Percentiles rank a stretch among this genome's conserved stretches.
Evolutionary conservation across 1,139 yeast genomes (phyloP).

Genomic region (Suhomyces taliae): DNA sequence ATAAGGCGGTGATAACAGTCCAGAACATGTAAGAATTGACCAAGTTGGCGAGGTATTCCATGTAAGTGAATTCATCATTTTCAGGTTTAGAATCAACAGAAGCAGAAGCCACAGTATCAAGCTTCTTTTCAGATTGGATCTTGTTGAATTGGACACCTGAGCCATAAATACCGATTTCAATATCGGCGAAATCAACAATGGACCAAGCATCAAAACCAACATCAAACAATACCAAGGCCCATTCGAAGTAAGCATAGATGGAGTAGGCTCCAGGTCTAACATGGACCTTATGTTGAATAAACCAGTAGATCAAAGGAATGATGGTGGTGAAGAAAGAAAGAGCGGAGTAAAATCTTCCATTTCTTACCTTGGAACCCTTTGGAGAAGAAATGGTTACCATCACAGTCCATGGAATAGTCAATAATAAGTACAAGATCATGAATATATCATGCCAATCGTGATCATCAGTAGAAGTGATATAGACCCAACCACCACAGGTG

Average conservation of each 20-base stretch:
- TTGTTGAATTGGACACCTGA: constrained; percentile 18
- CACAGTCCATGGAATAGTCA: constrained; percentile 90
- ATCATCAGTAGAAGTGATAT: constrained; percentile 93
- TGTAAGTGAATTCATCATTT: constrained; percentile 31
- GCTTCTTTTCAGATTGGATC: not conserved
- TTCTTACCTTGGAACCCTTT: constrained; percentile 46
- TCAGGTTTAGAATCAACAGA: constrained; percentile 1
- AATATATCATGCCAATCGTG: constrained; percentile 95
- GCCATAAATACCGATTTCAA: constrained; percentile 43
- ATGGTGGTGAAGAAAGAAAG: constrained; percentile 65
- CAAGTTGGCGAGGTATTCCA: constrained; percentile 47
- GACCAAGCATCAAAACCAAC: constrained; percentile 84
- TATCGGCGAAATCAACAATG: constrained; percentile 60
- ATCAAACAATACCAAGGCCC: constrained; percentile 84
- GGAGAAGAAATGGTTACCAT: constrained; percentile 58
- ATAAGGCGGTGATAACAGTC: constrained; percentile 78
- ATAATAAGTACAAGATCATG: constrained; percentile 84
- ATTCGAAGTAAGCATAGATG: constrained; percentile 88
- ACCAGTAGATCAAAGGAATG: constrained; percentile 83
- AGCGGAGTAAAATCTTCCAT: constrained; percentile 56
- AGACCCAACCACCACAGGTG: constrained; percentile 98
- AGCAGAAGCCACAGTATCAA: not conserved
- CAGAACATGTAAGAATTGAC: constrained; percentile 74
- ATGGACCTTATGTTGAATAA: constrained; percentile 90
- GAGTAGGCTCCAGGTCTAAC: constrained; percentile 92